Base-by-base conservation (phyloP, 2,329 filamentous ascomycete genomes). In the Orbilia ellipsospora region DNA sequence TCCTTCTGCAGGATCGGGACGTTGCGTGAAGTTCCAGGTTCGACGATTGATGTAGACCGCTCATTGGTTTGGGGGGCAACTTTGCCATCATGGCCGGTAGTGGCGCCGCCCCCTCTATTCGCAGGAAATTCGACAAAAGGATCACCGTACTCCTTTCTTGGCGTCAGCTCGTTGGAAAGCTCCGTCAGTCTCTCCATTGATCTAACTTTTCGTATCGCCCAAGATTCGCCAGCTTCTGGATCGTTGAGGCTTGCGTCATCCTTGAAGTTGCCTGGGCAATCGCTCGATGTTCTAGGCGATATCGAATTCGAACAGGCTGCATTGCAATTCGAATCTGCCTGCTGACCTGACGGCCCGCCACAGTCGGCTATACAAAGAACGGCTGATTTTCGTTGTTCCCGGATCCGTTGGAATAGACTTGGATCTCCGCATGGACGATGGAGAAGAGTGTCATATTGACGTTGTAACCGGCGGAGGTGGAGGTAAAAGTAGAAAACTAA, bases 161-260 rank as follows among this genome's bases (percentile, higher is more conserved):
- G 60, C 23, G 64, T 61, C 16, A 75, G 44, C 48, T 75, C 72
- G 12, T 65, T 64, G 2, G 72, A 64, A 8, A 75, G 59, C 13
- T 68, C 54, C 10, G 64, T 75, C 12, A 75, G 18, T n/a, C 72
- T 57, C 28, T 69, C 72, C 64, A 75, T 75, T 4, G 72, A 75
- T 31, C 64, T 50, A 0, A 75, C 64, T 65, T 75, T 75, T 4
- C 64, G 64, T 50, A 75, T 69, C 10, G 64, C 72, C 72, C 72
- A 75, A 4, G 64, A 51, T 12, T 75, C 72, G 6, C 1, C 61
- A 5, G 50, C 44, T 5, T 45, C 28, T 3, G 44, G 59, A 8
- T 50, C 26, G 10, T 13, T 1, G 4, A 12, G 44, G 10, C n/a
- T 18, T 26, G 18, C 10, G 15, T 18, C 15, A n/a, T 44, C 45